Evolutionary conservation across 805 yeast species (phyloP).

Genomic region (Nakazawaea pomicola): DNA sequence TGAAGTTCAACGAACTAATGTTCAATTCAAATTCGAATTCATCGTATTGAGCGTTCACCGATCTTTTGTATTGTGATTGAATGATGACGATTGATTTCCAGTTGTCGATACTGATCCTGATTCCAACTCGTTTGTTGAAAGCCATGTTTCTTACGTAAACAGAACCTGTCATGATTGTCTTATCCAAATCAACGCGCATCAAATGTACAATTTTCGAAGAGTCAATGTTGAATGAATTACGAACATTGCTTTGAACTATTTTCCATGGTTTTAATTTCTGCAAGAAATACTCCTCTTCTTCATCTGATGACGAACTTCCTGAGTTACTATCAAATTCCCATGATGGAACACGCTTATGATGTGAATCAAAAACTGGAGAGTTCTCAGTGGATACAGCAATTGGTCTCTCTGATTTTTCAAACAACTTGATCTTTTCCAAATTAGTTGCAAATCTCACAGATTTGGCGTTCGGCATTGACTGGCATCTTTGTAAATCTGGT

Average conservation of each 20-base stretch:
- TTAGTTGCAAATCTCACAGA: constrained; percentile 61
- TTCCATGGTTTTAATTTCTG: constrained; percentile 22
- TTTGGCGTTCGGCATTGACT: constrained; percentile 49
- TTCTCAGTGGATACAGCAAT: constrained; percentile 55
- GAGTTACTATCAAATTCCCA: constrained; percentile 18
- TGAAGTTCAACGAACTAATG: constrained; percentile 28
- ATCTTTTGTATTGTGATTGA: constrained; percentile 23
- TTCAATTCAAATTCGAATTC: constrained; percentile 47
- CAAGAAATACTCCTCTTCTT: constrained; percentile 21
- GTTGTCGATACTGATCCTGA: constrained; percentile 45
- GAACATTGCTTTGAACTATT: constrained; percentile 26
- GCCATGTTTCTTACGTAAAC: constrained; percentile 33
- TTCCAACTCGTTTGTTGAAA: constrained; percentile 33
- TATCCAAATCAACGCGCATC: constrained; percentile 32
- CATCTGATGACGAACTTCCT: constrained; percentile 2
- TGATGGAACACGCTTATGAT: constrained; percentile 1
- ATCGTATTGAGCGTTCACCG: constrained; percentile 26
- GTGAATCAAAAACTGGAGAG: constrained; percentile 33
- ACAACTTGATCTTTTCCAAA: constrained; percentile 58
- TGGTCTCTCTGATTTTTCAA: constrained; percentile 58
- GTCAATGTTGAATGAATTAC: constrained; percentile 22
- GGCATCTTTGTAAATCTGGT: constrained; percentile 32
- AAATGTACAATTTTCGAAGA: constrained; percentile 33
- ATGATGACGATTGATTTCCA: constrained; percentile 45
- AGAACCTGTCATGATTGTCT: constrained; percentile 34